phyloP scores from a whole-genome alignment of 345 rosid species.

The Angophora floribunda region DNA sequence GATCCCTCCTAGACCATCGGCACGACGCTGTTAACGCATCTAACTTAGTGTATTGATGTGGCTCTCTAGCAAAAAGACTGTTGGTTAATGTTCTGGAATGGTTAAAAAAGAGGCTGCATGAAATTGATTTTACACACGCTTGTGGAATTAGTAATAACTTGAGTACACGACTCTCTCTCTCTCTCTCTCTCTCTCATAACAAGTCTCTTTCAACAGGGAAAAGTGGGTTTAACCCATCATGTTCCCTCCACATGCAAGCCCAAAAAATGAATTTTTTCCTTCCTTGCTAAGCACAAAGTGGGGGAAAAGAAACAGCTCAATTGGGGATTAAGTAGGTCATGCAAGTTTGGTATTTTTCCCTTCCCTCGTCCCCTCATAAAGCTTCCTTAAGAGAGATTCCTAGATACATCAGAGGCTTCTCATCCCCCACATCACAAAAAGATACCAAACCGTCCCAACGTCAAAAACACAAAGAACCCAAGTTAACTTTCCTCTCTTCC shows the following conservation, averaged over 20 bases:
- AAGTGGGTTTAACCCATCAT: neutral
- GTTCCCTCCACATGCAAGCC: neutral
- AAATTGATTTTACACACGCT: neutral
- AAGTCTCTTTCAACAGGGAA: neutral
- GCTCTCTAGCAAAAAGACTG: neutral
- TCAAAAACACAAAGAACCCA: constrained; percentile 21
- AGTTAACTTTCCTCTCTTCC: neutral
- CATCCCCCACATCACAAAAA: constrained; percentile 1
- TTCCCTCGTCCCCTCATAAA: constrained; percentile 1
- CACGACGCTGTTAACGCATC: neutral
- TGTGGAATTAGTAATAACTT: neutral
- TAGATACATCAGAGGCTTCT: neutral
- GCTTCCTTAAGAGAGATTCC: neutral
- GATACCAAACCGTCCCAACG: constrained; percentile 71
- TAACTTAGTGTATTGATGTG: neutral
- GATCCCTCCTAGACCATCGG: neutral
- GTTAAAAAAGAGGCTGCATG: neutral
- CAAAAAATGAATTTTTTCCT: neutral
- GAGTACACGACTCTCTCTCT: neutral
- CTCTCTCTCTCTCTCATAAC: neutral
- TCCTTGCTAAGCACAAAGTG: neutral
- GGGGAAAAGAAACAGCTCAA: neutral
- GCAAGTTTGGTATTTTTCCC: constrained; percentile 25
- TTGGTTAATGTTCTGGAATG: neutral
- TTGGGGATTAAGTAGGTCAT: neutral